Evolutionary conservation across 2,329 filamentous ascomycete genomes (phyloP).

Genomic region (Emydomyces testavorans): DNA sequence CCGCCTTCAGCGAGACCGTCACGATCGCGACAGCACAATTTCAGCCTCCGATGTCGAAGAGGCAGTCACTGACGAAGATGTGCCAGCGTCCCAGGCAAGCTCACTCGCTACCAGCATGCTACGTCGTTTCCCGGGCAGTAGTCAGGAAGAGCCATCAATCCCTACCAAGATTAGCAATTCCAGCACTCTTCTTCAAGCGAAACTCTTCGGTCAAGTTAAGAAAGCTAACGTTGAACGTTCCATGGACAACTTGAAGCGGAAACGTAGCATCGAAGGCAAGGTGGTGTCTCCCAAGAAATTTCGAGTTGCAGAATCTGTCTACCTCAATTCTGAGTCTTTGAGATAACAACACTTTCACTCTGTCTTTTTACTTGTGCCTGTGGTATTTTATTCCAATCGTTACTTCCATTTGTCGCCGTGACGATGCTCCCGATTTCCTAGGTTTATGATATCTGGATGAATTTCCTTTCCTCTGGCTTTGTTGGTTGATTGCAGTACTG

Average conservation of each 20-base stretch:
- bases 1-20: conserved; percentile 41
- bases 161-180: conserved; percentile 32
- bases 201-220: conserved; percentile 51
- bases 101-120: conserved; percentile 66
- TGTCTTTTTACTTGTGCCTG: neutral
- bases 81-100: conserved; percentile 65
- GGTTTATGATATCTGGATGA: neutral
- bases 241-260: conserved; percentile 28
- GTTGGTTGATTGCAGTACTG: neutral
- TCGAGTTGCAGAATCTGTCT: conserved; percentile 40
- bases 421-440: conserved; percentile 1
- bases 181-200: conserved; percentile 46
- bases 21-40: conserved; percentile 76
- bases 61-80: conserved; percentile 50
- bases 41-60: conserved; percentile 51
- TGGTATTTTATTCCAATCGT: neutral
- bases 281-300: conserved; percentile 39
- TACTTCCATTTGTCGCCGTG: neutral
- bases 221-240: conserved; percentile 40
- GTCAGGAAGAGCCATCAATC: conserved; percentile 28
- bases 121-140: conserved; percentile 43
- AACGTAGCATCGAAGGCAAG: conserved; percentile 29
- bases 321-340: conserved; percentile 44
- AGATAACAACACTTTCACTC: neutral
- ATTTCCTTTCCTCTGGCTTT: conserved; percentile 1